These are phyloP conservation scores for Nannochloropsis granulata DNA, from an alignment of 108 stramenopile genomes.

Conservation along the genomic window DNA sequence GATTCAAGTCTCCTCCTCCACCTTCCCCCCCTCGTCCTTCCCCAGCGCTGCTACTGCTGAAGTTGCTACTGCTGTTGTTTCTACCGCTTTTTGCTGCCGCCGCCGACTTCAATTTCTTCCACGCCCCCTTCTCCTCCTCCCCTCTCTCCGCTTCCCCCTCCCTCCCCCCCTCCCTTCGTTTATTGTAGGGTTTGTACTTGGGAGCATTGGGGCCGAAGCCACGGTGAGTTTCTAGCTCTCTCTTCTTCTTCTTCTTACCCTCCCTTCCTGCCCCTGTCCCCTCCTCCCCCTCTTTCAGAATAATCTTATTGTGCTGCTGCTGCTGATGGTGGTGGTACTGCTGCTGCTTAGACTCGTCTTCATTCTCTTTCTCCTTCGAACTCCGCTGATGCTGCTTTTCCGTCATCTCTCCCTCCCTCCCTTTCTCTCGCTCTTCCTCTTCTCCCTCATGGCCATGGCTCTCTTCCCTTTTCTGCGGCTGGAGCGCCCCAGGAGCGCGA, in stretches of 20 bases:
- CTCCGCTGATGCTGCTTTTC: not conserved
- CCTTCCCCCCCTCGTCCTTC: not conserved
- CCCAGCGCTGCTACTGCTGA: not conserved
- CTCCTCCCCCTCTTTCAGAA: not conserved
- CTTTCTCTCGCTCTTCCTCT: not conserved
- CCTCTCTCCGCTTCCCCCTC: not conserved
- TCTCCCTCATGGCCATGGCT: not conserved
- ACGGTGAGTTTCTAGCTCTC: not conserved
- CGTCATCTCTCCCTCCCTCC: not conserved
- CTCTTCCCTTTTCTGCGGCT: too few species aligned
- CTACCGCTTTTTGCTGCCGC: not conserved
- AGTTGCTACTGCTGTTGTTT: not conserved
- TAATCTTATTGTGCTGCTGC: too few species aligned
- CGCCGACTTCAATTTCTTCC: not conserved
- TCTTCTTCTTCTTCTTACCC: not conserved
- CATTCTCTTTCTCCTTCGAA: not conserved
- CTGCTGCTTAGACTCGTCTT: not conserved
- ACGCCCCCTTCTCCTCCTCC: not conserved
- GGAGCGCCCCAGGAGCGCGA: too few species aligned
- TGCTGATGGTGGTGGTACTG: too few species aligned
- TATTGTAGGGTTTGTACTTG: too few species aligned
- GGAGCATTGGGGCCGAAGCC: not conserved
- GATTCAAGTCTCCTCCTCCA: not conserved
- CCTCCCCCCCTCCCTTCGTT: not conserved
- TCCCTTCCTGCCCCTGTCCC: not conserved